phyloP scores from a whole-genome alignment of 73 alveolate species.

The Paraurostyla sp. region DNA sequence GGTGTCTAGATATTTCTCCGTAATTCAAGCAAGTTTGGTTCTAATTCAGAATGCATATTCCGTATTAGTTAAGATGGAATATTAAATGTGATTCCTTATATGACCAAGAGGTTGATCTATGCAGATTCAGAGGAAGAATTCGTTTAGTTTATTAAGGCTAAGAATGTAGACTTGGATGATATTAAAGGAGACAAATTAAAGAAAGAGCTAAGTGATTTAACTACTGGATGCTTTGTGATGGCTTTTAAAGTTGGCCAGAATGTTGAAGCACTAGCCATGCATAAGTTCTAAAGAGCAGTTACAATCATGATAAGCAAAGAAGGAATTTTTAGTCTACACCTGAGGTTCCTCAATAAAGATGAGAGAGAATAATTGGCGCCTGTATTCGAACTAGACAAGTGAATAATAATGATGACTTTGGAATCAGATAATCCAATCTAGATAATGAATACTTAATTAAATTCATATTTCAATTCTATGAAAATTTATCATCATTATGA shows the following conservation, averaged over 20 bases:
- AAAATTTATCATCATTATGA: no score
- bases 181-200: slow-evolving; percentile 68
- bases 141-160: slow-evolving; percentile 55
- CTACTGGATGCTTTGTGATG: slow-evolving; percentile 84
- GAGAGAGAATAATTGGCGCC: background rate
- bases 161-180: slow-evolving; percentile 70
- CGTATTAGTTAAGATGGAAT: slow-evolving; percentile 88
- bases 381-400: slow-evolving; percentile 4
- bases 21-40: slow-evolving; percentile 77
- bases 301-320: slow-evolving; percentile 53
- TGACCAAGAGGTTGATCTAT: slow-evolving; percentile 80
- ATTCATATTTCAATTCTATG: background rate
- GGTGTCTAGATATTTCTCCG: slow-evolving; percentile 86
- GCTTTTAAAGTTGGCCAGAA: slow-evolving; percentile 73
- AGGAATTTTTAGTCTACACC: slow-evolving; percentile 11
- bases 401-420: background rate
- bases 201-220: slow-evolving; percentile 44
- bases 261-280: slow-evolving; percentile 68
- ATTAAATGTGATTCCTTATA: slow-evolving; percentile 80
- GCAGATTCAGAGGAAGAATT: slow-evolving; percentile 69
- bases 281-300: slow-evolving; percentile 45
- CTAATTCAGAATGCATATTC: slow-evolving; percentile 75
- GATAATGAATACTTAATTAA: background rate
- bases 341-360: slow-evolving; percentile 34
- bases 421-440: background rate